A percentile compares a stretch with the other conserved stretches of the same genome.
Conservation (phyloP, 2,329 filamentous ascomycete species). For the Parastagonospora avenae region DNA sequence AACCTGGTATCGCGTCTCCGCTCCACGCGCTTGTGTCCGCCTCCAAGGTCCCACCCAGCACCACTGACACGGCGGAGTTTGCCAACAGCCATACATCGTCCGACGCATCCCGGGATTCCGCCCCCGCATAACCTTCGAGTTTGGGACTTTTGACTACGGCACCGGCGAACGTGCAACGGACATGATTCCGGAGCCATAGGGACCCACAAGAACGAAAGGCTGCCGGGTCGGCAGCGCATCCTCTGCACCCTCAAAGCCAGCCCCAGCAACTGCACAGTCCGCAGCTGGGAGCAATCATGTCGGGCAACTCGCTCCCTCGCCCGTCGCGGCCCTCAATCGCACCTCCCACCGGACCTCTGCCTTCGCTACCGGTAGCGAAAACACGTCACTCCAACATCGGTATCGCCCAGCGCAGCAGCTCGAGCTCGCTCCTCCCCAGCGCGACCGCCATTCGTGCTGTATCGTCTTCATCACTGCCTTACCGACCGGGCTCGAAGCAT, state of each 20-base stretch:
- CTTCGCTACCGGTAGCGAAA: conserved; percentile 75
- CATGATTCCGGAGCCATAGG: conserved; percentile 33
- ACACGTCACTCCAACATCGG: conserved; percentile 62
- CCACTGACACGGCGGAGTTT: conserved; percentile 15
- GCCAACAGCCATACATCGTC: conserved; percentile 11
- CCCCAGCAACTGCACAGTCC: conserved; percentile 7
- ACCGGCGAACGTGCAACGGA: conserved; percentile 18
- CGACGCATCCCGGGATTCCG: conserved; percentile 5
- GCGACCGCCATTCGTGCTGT: conserved; percentile 31
- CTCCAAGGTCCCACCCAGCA: conserved; percentile 14
- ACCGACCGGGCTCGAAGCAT: conserved; percentile 32
- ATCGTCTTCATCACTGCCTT: conserved; percentile 40
- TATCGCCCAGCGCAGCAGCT: conserved; percentile 31
- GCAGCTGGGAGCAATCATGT: conserved; percentile 30
- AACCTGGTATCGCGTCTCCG: conserved; percentile 11
- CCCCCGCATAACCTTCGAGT: conserved; percentile 5
- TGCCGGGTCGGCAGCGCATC: conserved; percentile 14
- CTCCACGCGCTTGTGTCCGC: background rate
- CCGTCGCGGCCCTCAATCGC: conserved; percentile 65
- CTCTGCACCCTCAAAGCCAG: conserved; percentile 2
- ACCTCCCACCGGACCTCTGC: conserved; percentile 73
- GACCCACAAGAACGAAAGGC: conserved; percentile 16
- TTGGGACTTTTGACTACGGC: conserved; percentile 4
- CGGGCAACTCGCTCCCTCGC: conserved; percentile 68
- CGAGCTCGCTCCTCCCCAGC: conserved; percentile 36